A percentile compares a stretch with the other conserved stretches of the same genome.
Conservation (phyloP, 768 basidiomycete genomes). For the Tricholoma sp. region DNA sequence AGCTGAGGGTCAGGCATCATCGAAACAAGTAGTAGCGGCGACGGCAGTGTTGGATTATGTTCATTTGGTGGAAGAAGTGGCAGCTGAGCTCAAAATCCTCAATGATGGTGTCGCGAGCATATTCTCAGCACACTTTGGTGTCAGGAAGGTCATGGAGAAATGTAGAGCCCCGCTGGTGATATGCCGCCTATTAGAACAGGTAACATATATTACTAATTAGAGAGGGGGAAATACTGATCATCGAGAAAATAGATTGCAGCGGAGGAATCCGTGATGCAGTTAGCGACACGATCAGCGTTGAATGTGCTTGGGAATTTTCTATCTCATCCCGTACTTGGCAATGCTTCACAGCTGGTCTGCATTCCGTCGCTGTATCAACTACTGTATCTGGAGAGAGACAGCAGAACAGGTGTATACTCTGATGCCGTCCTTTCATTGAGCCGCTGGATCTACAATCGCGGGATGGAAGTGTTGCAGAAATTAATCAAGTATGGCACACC, state of each 20-base stretch:
- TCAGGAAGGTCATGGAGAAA: background rate
- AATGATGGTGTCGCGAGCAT: background rate
- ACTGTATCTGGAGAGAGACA: background rate
- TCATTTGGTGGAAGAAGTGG: background rate
- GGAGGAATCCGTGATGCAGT: conserved; percentile 3
- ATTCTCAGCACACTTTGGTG: background rate
- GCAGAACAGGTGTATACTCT: background rate
- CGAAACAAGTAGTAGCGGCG: background rate
- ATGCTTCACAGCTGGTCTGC: background rate
- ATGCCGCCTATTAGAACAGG: background rate
- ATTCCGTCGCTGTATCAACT: background rate
- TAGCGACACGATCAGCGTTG: background rate
- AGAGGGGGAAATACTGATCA: background rate
- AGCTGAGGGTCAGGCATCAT: background rate
- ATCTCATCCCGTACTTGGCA: background rate
- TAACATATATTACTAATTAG: background rate
- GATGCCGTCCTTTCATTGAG: background rate
- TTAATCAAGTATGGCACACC: background rate
- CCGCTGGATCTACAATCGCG: background rate
- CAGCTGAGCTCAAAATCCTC: background rate
- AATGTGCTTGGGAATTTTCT: background rate
- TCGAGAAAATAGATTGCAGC: background rate
- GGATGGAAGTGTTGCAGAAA: background rate
- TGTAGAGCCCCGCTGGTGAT: background rate
- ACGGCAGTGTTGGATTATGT: background rate